Evolutionary conservation across 2,329 filamentous ascomycete genomes (phyloP).

Genomic region (Verticillium isaacii): DNA sequence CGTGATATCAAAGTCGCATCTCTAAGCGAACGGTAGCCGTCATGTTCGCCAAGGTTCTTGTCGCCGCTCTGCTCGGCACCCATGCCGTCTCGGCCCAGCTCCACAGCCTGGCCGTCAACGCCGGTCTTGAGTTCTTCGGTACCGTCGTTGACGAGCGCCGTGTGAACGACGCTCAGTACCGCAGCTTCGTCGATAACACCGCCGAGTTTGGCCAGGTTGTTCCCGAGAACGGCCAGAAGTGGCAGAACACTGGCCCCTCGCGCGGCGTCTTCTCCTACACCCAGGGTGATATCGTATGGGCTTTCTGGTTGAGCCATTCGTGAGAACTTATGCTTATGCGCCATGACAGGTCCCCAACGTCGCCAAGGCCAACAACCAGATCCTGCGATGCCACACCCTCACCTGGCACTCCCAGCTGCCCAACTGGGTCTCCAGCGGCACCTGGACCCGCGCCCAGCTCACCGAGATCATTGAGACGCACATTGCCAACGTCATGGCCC

Average conservation of each 20-base stretch:
- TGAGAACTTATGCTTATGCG: background rate
- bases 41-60: constrained; percentile 12
- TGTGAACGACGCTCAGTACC: constrained; percentile 3
- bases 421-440: constrained; percentile 15
- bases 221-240: constrained; percentile 56
- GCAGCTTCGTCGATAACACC: constrained; percentile 3
- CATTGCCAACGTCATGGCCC: constrained; percentile 37
- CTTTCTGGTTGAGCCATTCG: background rate
- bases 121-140: constrained; percentile 12
- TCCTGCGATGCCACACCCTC: constrained; percentile 60
- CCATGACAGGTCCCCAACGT: constrained; percentile 32
- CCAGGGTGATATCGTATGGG: constrained; percentile 7
- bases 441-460: constrained; percentile 8
- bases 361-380: constrained; percentile 41
- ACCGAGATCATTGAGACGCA: constrained; percentile 43
- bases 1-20: background rate
- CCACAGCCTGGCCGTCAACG: constrained; percentile 1
- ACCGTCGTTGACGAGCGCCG: constrained; percentile 9
- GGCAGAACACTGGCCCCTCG: constrained; percentile 54
- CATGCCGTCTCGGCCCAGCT: constrained; percentile 8
- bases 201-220: constrained; percentile 53
- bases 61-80: constrained; percentile 8
- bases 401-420: constrained; percentile 30
- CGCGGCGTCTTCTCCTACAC: constrained; percentile 25
- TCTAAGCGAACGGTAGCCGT: background rate